Evolutionary conservation across 2,329 filamentous ascomycete genomes (phyloP).

Genomic region (Arthrobotrys entomopaga): DNA sequence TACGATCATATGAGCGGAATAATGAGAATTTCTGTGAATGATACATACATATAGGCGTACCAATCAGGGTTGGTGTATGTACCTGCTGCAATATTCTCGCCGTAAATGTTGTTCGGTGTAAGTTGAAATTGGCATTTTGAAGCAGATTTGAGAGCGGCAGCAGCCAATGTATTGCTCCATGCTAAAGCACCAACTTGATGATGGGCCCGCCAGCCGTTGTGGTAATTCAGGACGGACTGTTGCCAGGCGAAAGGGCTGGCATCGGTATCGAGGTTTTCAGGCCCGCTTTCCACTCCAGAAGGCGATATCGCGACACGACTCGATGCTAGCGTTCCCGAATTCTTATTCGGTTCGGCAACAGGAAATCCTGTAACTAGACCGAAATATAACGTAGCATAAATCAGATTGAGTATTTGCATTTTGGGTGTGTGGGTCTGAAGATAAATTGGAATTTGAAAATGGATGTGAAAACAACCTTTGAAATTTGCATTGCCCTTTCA

Average conservation of each 20-base stretch:
- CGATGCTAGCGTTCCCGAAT: constrained; percentile 8
- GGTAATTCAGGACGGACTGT: constrained; percentile 20
- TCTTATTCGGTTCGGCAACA: constrained; percentile 1
- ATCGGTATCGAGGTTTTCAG: neutral
- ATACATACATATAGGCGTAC: constrained; percentile 28
- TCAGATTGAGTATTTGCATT: constrained; percentile 11
- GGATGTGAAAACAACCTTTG: too few species aligned
- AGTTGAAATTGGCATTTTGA: constrained; percentile 23
- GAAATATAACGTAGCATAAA: neutral
- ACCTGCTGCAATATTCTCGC: constrained; percentile 33
- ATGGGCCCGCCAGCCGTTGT: constrained; percentile 33
- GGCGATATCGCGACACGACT: neutral
- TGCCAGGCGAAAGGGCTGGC: constrained; percentile 11
- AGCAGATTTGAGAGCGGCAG: constrained; percentile 19
- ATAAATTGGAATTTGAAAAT: too few species aligned
- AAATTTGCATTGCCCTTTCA: neutral
- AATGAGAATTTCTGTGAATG: neutral
- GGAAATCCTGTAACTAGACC: constrained; percentile 5
- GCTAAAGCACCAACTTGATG: constrained; percentile 17
- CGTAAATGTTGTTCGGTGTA: constrained; percentile 19
- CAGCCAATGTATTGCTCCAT: constrained; percentile 28
- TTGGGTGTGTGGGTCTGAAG: neutral
- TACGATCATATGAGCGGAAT: neutral
- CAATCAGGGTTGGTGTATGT: constrained; percentile 20
- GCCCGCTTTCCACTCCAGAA: neutral